Percentiles rank a stretch among this genome's conserved stretches.
phyloP scores from a whole-genome alignment of 345 rosid genomes.

The Laguncularia racemosa region DNA sequence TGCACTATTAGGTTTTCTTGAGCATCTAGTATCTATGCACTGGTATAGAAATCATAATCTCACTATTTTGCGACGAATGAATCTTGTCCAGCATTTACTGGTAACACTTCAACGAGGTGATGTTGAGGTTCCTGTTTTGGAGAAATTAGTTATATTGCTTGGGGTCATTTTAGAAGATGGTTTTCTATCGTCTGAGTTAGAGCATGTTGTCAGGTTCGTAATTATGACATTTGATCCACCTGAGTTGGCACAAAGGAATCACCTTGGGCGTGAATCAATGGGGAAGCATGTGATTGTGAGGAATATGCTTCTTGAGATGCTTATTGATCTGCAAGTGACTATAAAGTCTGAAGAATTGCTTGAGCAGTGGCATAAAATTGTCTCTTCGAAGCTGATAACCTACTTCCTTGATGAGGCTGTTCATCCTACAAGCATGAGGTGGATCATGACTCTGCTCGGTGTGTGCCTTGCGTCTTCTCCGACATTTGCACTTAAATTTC shows the following conservation, averaged over 20 bases:
- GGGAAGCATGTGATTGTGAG: slow-evolving; percentile 98
- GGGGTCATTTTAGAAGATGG: slow-evolving; percentile 99
- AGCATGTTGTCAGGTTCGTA: slow-evolving; percentile 91
- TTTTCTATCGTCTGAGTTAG: slow-evolving; percentile 88
- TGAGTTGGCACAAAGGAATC: slow-evolving; percentile 62
- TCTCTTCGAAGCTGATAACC: slow-evolving; percentile 90
- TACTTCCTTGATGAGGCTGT: slow-evolving; percentile 99
- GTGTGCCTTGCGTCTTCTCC: slow-evolving; percentile 89
- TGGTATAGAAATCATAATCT: slow-evolving; percentile 99
- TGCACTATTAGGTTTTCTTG: slow-evolving; percentile 88
- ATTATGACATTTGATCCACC: slow-evolving; percentile 99
- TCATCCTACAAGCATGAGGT: slow-evolving; percentile 99
- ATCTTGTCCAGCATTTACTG: slow-evolving; percentile 90
- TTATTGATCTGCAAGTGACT: slow-evolving; percentile 97
- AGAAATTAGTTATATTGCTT: slow-evolving; percentile 89
- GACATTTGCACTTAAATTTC: slow-evolving; percentile 88
- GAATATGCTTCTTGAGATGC: slow-evolving; percentile 98
- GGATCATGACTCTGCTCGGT: slow-evolving; percentile 99
- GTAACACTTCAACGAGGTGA: slow-evolving; percentile 98
- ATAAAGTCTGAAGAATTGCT: slow-evolving; percentile 88
- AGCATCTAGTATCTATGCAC: slow-evolving; percentile 98
- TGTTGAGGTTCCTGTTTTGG: slow-evolving; percentile 96
- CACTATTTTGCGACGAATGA: slow-evolving; percentile 83
- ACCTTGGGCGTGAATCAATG: slow-evolving; percentile 72
- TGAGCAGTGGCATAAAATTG: slow-evolving; percentile 99